phyloP scores from a whole-genome alignment of 2,329 filamentous ascomycete species.

The Penicillium sp. region DNA sequence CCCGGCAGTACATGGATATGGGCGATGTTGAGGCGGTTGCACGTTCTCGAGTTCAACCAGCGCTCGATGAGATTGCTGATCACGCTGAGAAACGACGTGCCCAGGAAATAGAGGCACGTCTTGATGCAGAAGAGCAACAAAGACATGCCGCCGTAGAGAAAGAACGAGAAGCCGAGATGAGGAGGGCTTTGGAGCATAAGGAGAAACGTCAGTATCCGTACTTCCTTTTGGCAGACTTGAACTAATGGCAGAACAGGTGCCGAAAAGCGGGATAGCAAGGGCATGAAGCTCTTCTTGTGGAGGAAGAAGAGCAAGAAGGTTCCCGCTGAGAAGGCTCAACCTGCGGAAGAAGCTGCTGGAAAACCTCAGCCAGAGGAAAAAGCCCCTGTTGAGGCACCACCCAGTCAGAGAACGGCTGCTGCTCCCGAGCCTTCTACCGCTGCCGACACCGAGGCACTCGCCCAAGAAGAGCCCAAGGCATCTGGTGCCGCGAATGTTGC shows the following conservation, averaged over 20 bases:
- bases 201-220: slow-evolving; percentile 23
- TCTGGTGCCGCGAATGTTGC: slow-evolving; percentile 6
- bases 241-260: slow-evolving; percentile 10
- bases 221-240: slow-evolving; percentile 1
- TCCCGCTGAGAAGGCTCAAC: slow-evolving; percentile 12
- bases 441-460: neutral
- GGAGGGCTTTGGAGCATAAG: slow-evolving; percentile 26
- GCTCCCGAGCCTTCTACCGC: neutral
- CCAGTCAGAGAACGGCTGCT: neutral
- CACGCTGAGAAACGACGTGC: slow-evolving; percentile 68
- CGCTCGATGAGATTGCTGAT: slow-evolving; percentile 76
- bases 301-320: slow-evolving; percentile 25
- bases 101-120: slow-evolving; percentile 55
- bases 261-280: slow-evolving; percentile 17
- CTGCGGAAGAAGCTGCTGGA: slow-evolving; percentile 2
- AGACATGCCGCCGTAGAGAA: slow-evolving; percentile 49
- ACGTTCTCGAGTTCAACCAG: slow-evolving; percentile 67
- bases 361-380: slow-evolving; percentile 1
- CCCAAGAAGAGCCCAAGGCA: slow-evolving; percentile 3
- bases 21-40: slow-evolving; percentile 75
- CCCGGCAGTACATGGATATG: slow-evolving; percentile 72
- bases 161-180: slow-evolving; percentile 36
- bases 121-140: slow-evolving; percentile 61
- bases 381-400: neutral
- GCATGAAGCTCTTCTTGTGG: slow-evolving; percentile 26